Conservation (phyloP, 2,329 filamentous ascomycete species). For the Chrysosporium queenslandicum region DNA sequence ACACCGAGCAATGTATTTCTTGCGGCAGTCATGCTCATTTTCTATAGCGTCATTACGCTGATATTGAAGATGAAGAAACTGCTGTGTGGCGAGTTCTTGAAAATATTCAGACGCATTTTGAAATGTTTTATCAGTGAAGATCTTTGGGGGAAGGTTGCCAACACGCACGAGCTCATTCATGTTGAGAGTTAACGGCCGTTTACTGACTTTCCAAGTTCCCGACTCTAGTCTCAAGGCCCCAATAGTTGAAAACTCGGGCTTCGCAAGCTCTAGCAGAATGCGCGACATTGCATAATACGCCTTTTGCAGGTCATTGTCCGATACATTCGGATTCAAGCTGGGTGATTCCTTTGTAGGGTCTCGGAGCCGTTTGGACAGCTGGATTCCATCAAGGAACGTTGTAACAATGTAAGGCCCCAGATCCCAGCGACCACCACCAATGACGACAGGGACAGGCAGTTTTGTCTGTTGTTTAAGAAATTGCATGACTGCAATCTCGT, state of each 20-base stretch:
- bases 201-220: conserved; percentile 6
- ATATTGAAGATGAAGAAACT: conserved; percentile 27
- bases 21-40: conserved; percentile 34
- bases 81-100: conserved; percentile 12
- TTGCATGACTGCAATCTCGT: not conserved
- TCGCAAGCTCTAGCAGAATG: conserved; percentile 16
- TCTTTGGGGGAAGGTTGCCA: conserved; percentile 13
- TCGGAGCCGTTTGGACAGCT: conserved; percentile 14
- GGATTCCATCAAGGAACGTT: conserved; percentile 22
- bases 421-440: conserved; percentile 18
- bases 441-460: not conserved
- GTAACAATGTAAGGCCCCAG: conserved; percentile 24
- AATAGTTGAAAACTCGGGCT: conserved; percentile 17
- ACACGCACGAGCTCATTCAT: conserved; percentile 16
- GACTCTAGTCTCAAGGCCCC: conserved; percentile 10
- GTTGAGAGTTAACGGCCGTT: conserved; percentile 14
- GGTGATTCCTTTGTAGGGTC: conserved; percentile 7
- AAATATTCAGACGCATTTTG: conserved; percentile 13
- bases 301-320: conserved; percentile 9
- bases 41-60: conserved; percentile 35
- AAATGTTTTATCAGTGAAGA: conserved; percentile 6
- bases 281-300: conserved; percentile 19
- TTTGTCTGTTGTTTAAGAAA: not conserved
- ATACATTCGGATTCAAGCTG: conserved; percentile 13
- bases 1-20: conserved; percentile 38